Evolutionary conservation across 1,139 yeast species (phyloP), one percentile per base, ranked within the genome.

Genomic region (Eremothecium sinecaudum): DNA sequence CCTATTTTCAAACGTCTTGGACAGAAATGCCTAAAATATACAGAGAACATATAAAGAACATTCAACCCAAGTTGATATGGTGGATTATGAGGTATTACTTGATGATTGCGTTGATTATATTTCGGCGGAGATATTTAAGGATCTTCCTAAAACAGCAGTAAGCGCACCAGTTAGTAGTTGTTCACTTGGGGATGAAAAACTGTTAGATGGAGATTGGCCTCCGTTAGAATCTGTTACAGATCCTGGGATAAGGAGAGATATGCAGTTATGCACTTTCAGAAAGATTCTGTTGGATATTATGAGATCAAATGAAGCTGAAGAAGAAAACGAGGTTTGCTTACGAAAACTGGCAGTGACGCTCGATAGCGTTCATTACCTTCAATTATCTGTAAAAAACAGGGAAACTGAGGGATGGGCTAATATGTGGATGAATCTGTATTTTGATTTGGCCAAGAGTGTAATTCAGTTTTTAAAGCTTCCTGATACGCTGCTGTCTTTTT

Each of bases 391-490:
- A 4, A 18, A n/a, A 18, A 12, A 14, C 11, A 5, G 21, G 14
- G 34, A 18, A 14, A 21, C 7, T 15, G 34, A 16, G 3, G 20
- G 28, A 4, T 15, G 21, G 11, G 24, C 28, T 13, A 31, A 20
- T 19, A 17, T 21, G 8, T 40, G 43, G 43, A 28, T 35, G 2
- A 10, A 26, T 7, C 11, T 35, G 3, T 54, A 35, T 35, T 54
- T 53, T 36, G 50, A 45, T 17, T 34, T 53, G 8, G 46, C 53
- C 24, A 36, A 47, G 6, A 35, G 36, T 13, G 33, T 38, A 5
- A 17, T 46, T 14, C 50, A 48, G 24, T 24, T 47, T 26, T 33
- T 55, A 13, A 35, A 33, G n/a, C 46, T 54, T 47, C 58, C 59
- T 3, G 20, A 31, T 7, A 45, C 39, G 18, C 35, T 47, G 7